These are phyloP conservation scores for Aureoboletus auriporus DNA, from an alignment of 768 basidiomycete genomes.

Conservation along the genomic window DNA sequence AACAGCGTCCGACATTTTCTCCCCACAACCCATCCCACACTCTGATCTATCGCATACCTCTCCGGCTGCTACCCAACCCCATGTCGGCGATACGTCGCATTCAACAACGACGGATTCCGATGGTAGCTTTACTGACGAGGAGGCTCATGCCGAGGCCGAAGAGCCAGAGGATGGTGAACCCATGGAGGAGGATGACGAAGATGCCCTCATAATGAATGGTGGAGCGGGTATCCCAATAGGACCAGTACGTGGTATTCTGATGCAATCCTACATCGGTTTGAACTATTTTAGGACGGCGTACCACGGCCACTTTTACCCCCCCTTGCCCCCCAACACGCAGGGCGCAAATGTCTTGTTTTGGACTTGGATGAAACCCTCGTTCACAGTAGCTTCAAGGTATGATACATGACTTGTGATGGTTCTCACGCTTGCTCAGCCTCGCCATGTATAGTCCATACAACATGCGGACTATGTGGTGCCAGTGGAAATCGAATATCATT, in stretches of 20 bases:
- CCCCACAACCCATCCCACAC: conserved; percentile 22
- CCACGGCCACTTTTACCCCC: conserved; percentile 88
- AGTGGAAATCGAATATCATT: conserved; percentile 97
- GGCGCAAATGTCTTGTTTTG: conserved; percentile 92
- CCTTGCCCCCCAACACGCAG: conserved; percentile 71
- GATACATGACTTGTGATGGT: conserved; percentile 7
- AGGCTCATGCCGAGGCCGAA: conserved; percentile 65
- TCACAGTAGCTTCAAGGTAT: conserved; percentile 97
- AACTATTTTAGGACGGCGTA: conserved; percentile 63
- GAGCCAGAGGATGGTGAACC: conserved; percentile 58
- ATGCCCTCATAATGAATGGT: conserved; percentile 81
- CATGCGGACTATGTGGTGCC: conserved; percentile 98
- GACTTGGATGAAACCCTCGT: conserved; percentile 97
- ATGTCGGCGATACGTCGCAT: conserved; percentile 28
- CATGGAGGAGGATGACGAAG: conserved; percentile 82
- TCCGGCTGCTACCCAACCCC: conserved; percentile 23
- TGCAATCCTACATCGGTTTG: neutral
- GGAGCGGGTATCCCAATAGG: conserved; percentile 95
- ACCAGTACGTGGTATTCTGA: conserved; percentile 55
- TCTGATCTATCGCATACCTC: conserved; percentile 22
- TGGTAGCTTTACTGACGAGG: conserved; percentile 53
- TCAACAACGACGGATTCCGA: conserved; percentile 31
- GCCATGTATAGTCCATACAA: conserved; percentile 65
- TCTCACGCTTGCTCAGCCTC: conserved; percentile 8
- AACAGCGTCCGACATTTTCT: conserved; percentile 42